Evolutionary conservation across 208 protist genomes (phyloP).

Genomic region (Trypanosoma cruzi): DNA sequence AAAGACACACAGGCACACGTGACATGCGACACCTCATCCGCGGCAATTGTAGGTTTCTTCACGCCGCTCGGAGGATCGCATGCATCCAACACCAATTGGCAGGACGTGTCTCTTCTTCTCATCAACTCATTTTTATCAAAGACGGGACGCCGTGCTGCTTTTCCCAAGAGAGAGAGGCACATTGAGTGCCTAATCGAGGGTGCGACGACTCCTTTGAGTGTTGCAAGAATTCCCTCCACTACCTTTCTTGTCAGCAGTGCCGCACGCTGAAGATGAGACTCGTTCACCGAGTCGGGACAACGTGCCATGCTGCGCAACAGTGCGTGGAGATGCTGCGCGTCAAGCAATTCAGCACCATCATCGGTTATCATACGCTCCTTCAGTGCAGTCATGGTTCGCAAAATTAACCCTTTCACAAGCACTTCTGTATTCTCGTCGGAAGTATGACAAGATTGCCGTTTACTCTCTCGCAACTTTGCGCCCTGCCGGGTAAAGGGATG

Average conservation of each 20-base stretch:
- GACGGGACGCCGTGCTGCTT: neutral
- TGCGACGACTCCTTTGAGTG: constrained; percentile 15
- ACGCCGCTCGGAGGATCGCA: constrained; percentile 44
- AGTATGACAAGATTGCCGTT: neutral
- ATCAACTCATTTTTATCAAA: neutral
- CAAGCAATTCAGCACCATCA: constrained; percentile 8
- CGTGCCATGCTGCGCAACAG: constrained; percentile 7
- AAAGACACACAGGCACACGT: constrained; percentile 28
- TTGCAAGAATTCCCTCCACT: constrained; percentile 4
- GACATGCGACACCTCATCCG: constrained; percentile 37
- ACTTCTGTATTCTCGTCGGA: neutral
- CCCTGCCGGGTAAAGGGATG: constrained; percentile 28
- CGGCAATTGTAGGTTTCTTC: constrained; percentile 38
- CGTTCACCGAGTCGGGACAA: neutral
- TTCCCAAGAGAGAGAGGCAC: constrained; percentile 10
- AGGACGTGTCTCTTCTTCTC: neutral
- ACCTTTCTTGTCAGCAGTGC: constrained; percentile 6
- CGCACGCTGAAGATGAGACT: constrained; percentile 10
- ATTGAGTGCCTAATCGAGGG: constrained; percentile 8
- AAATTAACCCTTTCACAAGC: neutral
- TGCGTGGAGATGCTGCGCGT: constrained; percentile 17
- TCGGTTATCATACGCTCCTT: constrained; percentile 10
- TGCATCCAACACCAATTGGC: constrained; percentile 31
- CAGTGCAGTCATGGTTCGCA: neutral
- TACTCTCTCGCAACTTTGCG: neutral